Conservation (phyloP, 2,329 filamentous ascomycete genomes). For the Diaporthe citrichinensis region DNA sequence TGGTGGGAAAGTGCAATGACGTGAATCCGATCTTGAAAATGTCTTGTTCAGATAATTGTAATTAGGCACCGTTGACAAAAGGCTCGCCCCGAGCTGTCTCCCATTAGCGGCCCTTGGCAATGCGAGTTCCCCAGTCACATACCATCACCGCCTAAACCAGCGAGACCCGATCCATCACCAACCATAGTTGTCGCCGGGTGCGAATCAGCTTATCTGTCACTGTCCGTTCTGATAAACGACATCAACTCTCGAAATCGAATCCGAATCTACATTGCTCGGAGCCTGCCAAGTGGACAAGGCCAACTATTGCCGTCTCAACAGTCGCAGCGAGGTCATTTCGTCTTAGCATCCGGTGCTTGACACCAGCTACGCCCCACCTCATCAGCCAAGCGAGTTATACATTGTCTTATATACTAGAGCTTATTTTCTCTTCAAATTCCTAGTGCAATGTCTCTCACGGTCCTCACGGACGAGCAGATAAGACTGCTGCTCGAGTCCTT, state of each 20-base stretch:
- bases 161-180: background rate
- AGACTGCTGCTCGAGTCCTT: constrained; percentile 67
- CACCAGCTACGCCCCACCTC: background rate
- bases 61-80: background rate
- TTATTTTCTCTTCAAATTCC: too few relatives aligned
- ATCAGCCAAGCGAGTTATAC: background rate
- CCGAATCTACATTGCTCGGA: background rate
- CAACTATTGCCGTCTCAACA: background rate
- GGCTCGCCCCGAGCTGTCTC: background rate
- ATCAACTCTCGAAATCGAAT: background rate
- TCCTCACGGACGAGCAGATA: constrained; percentile 72
- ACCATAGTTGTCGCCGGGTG: background rate
- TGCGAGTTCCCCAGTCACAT: background rate
- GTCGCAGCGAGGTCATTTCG: background rate
- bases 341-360: background rate
- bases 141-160: background rate
- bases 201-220: background rate
- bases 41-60: background rate
- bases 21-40: background rate
- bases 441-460: constrained; percentile 67
- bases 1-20: background rate
- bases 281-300: background rate
- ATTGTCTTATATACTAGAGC: background rate
- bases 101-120: constrained; percentile 26
- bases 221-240: background rate